Percentiles rank a stretch among this genome's conserved stretches.
Evolutionary conservation across 352 stramenopile species (phyloP).

Genomic region (Globisporangium canariense): DNA sequence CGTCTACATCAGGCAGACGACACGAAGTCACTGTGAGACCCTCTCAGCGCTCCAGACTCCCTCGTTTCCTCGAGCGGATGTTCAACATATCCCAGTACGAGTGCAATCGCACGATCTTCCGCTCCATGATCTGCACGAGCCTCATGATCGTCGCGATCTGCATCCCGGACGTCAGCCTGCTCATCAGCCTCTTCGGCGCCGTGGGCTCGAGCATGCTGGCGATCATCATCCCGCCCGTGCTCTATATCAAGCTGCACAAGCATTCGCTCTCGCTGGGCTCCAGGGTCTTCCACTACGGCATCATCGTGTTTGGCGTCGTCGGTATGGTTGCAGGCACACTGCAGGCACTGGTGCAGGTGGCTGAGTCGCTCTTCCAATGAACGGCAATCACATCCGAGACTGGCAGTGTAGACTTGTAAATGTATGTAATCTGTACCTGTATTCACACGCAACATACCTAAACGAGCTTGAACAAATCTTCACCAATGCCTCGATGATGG

Average conservation of each 20-base stretch:
- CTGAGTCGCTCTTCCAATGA: slow-evolving; percentile 23
- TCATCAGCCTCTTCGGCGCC: slow-evolving; percentile 80
- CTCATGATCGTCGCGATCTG: slow-evolving; percentile 78
- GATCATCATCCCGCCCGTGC: slow-evolving; percentile 66
- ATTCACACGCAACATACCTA: slow-evolving; percentile 1
- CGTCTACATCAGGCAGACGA: not conserved
- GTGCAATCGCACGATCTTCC: slow-evolving; percentile 75
- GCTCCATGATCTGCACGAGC: slow-evolving; percentile 74
- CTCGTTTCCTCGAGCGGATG: slow-evolving; percentile 36
- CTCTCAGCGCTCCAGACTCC: not conserved
- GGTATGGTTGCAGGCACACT: slow-evolving; percentile 68
- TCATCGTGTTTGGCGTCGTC: slow-evolving; percentile 48
- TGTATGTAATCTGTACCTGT: slow-evolving; percentile 3
- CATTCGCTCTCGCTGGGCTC: slow-evolving; percentile 37
- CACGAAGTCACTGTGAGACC: not conserved
- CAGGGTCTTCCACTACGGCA: slow-evolving; percentile 37
- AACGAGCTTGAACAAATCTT: not conserved
- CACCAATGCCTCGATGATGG: not conserved
- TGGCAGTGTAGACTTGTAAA: not conserved
- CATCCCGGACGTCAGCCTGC: slow-evolving; percentile 60
- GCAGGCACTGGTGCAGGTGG: slow-evolving; percentile 51
- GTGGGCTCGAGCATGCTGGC: slow-evolving; percentile 79
- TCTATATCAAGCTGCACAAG: slow-evolving; percentile 51
- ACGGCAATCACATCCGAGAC: not conserved
- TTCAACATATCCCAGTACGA: slow-evolving; percentile 65